Evolutionary conservation across 768 basidiomycete species (phyloP), one percentile per base, ranked within the genome.

Genomic region (Mycena rebaudengoi): DNA sequence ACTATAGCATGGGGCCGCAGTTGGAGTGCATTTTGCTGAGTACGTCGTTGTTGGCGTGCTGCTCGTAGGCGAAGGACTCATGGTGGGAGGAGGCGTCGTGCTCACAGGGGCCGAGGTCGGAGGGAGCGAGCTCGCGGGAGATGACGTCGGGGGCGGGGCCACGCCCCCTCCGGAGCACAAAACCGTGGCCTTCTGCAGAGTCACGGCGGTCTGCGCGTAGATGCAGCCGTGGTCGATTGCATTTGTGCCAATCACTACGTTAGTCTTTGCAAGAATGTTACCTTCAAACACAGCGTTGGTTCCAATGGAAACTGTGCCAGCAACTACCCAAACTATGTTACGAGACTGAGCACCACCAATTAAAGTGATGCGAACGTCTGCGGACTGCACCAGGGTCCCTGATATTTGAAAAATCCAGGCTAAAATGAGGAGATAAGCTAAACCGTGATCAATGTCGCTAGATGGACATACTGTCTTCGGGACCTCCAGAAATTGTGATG

Each of bases 241-340:
- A 10, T 25, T 35, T 35, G 33, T 52, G 10, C 18, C 59, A 18
- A 60, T n/a, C 0, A 18, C 49, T 5, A 60, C 49, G n/a, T 60
- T 33, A 14, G 59, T 51, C 30, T 60, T 14, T 7, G 59, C 48
- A 12, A 60, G 59, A 20, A 60, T 41, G 37, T 51, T 51, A 11
- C 59, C 59, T n/a, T 51, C 14, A 25, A 60, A 60, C 1, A 33
- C 28, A 0, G 39, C 40, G 23, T 23, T 33, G 2, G 59, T n/a
- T 18, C 50, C 50, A 7, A 60, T 16, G 8, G 59, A 51, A 16
- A 51, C 48, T 1, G 59, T 25, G 12, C 49, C 32, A 7, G 39
- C 59, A 12, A 60, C 29, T 7, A 16, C 59, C 59, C 59, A 60
- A n/a, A 60, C n/a, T n/a, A 50, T 32, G 29, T 50, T 50, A 20